phyloP scores from a whole-genome alignment of 176 grass and related monocot genomes.

The maize (Zea mays) region DNA sequence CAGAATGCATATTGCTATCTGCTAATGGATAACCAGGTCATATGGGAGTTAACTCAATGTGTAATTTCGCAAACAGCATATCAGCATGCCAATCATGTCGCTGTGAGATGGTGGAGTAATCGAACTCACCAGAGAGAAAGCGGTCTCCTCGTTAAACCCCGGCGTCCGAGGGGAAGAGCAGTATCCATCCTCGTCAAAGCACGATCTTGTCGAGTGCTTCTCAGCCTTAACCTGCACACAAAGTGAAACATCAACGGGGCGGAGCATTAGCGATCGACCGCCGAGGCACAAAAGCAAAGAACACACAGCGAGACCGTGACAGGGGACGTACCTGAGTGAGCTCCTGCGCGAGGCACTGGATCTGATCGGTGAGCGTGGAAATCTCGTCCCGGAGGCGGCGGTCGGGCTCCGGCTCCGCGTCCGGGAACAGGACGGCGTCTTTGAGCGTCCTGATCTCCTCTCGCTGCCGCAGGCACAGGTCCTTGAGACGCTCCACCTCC shows the following conservation, averaged over 20 bases:
- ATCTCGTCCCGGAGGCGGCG: constrained; percentile 78
- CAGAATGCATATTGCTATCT: not conserved
- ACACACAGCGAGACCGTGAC: constrained; percentile 5
- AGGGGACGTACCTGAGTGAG: constrained; percentile 70
- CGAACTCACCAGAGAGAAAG: constrained; percentile 62
- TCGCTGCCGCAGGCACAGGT: constrained; percentile 83
- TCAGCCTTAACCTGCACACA: constrained; percentile 71
- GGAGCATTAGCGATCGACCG: constrained; percentile 17
- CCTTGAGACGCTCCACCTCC: constrained; percentile 90
- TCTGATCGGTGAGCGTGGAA: constrained; percentile 73
- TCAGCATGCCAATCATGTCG: not conserved
- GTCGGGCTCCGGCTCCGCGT: constrained; percentile 44
- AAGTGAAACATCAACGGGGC: not conserved
- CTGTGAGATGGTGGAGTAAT: not conserved
- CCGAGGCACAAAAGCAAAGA: not conserved
- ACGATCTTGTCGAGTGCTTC: constrained; percentile 50
- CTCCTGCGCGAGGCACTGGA: constrained; percentile 85
- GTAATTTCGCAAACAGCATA: not conserved
- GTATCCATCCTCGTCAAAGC: constrained; percentile 59
- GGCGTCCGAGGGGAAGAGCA: constrained; percentile 63
- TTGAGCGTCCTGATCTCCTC: constrained; percentile 90
- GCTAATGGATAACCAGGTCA: not conserved
- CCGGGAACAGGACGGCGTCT: constrained; percentile 83
- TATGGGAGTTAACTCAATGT: not conserved
- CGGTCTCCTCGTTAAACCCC: constrained; percentile 51